Base-by-base conservation (phyloP, 768 basidiomycete species). In the Leccinum obscurum region DNA sequence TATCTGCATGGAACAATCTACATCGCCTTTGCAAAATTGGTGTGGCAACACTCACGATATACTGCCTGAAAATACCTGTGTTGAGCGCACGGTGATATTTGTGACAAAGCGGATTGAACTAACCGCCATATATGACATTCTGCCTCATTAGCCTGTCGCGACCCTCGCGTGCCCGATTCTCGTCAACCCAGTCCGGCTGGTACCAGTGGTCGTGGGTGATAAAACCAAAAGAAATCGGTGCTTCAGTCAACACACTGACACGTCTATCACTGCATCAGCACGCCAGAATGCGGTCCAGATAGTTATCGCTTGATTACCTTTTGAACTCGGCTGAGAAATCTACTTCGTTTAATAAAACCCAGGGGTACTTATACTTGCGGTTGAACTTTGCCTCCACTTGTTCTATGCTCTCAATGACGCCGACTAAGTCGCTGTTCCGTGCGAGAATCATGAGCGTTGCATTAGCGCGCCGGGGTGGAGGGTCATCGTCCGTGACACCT, bases 161-260 rank as follows among this genome's bases (percentile, higher is more conserved):
- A 13, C 78, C 80, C 17, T 77, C 77, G 2, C 71, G 73, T 1
- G 89, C 90, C 49, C 78, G 77, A 11, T 80, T 78, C 66, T 91
- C 88, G 63, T 92, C 88, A 52, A 92, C 84, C 84, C 82, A 89
- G 35, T 80, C 79, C 0, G 90, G 90, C 69, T 91, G 89, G 62
- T 76, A 75, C 90, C 90, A 92, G 55, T 89, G 80, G 3, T 84
- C 80, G 24, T 70, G 71, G 17, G 86, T 83, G 26, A 92, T 83
- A 3, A 79, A 66, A 9, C 85, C 87, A 64, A 86, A 89, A 15
- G 75, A 68, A 32, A 84, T 76, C 4, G 78, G 74, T 3, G 79
- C 74, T 11, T 72, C 64, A 1, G 81, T 83, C 52, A 83, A 54
- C 9, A 76, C 72, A 34, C 66, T 56, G 14, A 77, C 65, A 14